Evolutionary conservation across 495 filamentous ascomycete genomes (phyloP).

Genomic region (Baudoinia panamericana): DNA sequence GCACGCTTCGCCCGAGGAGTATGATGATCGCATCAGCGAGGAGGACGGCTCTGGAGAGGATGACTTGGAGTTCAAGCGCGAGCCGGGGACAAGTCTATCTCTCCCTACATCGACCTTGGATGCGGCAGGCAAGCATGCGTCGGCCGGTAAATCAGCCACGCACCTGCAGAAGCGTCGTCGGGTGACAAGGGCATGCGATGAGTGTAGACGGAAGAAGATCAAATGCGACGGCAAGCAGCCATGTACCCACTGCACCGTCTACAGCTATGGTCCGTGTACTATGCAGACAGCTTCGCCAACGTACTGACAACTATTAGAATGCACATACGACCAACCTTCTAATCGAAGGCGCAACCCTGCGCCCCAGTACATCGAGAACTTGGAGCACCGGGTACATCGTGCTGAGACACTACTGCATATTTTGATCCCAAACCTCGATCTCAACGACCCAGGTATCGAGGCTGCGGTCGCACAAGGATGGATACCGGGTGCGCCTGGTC

Average conservation of each 20-base stretch:
- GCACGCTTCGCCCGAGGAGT: constrained; percentile 9
- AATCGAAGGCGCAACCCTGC: constrained; percentile 89
- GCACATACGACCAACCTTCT: constrained; percentile 95
- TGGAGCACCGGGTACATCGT: constrained; percentile 72
- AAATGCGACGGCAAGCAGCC: constrained; percentile 98
- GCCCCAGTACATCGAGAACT: constrained; percentile 85
- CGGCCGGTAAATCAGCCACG: constrained; percentile 2
- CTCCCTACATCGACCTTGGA: constrained; percentile 2
- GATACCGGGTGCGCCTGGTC: constrained; percentile 22
- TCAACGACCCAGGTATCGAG: constrained; percentile 72
- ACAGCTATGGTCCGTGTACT: constrained; percentile 93
- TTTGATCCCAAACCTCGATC: constrained; percentile 73
- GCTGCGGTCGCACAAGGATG: constrained; percentile 38
- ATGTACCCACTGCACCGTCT: constrained; percentile 94
- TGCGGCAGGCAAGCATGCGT: constrained; percentile 1
- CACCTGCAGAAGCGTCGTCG: constrained; percentile 69
- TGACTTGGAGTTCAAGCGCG: constrained; percentile 12
- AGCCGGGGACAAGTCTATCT: neutral
- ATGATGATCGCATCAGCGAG: constrained; percentile 9
- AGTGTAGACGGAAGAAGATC: constrained; percentile 95
- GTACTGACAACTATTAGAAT: constrained; percentile 50
- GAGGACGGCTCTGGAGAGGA: constrained; percentile 6
- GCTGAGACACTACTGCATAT: constrained; percentile 67
- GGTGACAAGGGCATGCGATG: constrained; percentile 88
- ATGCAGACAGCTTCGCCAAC: too few species aligned